phyloP scores from a whole-genome alignment of 2,329 filamentous ascomycete species.

The Stromatinia cepivora region DNA sequence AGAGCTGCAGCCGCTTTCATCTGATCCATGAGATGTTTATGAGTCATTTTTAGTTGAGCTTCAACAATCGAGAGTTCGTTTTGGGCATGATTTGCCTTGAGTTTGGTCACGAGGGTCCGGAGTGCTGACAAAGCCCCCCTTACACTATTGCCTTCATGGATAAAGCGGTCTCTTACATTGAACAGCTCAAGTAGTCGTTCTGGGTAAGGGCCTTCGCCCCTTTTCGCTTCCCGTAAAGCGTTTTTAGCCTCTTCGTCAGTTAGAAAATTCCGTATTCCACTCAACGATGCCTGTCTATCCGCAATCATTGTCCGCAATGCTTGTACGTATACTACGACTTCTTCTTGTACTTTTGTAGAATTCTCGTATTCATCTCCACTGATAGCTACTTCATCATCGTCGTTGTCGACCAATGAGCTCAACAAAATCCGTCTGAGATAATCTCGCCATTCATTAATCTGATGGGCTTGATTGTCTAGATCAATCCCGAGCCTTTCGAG shows the following conservation, averaged over 20 bases:
- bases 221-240: conserved; percentile 60
- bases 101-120: conserved; percentile 59
- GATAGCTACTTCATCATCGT: conserved; percentile 71
- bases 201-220: conserved; percentile 70
- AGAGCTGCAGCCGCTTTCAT: conserved; percentile 50
- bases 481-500: conserved; percentile 72
- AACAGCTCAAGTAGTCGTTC: conserved; percentile 58
- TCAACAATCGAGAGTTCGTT: conserved; percentile 67
- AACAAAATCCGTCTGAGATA: conserved; percentile 70
- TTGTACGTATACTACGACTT: conserved; percentile 84
- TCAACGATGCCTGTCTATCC: conserved; percentile 75
- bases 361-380: conserved; percentile 90
- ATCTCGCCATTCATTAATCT: conserved; percentile 74
- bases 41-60: conserved; percentile 60
- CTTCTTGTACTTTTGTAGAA: conserved; percentile 83
- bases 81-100: conserved; percentile 61
- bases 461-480: conserved; percentile 70
- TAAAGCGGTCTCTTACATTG: conserved; percentile 48
- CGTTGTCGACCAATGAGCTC: conserved; percentile 78
- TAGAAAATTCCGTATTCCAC: conserved; percentile 74
- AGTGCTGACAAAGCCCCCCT: conserved; percentile 69
- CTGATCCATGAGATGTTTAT: conserved; percentile 54
- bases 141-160: conserved; percentile 60
- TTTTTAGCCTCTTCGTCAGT: conserved; percentile 66
- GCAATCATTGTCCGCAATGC: conserved; percentile 72